Evolutionary conservation across 495 filamentous ascomycete genomes (phyloP), one percentile per base, ranked within the genome.

Genomic region (Friedmanniomyces simplex): DNA sequence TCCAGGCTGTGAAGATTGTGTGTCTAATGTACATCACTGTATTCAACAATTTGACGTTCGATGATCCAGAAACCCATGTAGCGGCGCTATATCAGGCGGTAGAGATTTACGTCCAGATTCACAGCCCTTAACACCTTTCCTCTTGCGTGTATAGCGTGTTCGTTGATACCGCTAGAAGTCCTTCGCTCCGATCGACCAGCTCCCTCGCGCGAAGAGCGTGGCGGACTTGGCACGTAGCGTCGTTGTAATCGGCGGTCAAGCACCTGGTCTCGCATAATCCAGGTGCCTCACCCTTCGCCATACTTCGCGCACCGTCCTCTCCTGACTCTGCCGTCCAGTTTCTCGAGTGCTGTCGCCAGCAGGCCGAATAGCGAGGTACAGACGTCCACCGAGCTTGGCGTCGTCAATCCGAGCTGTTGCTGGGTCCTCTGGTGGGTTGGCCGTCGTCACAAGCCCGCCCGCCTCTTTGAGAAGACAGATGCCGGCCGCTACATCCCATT

Each of bases 281-380:
- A 87, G 67, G 21, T 73, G 68, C 37, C 76, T 69, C 21, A 86
- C 82, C 41, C 83, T 72, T 56, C 73, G 74, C 83, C 84, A 88
- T 22, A 84, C 79, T 65, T 85, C 82, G n/a, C 82, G 73, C 28
- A 84, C 81, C 0, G 81, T 79, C 37, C 82, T 72, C 61, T 86
- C 82, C 59, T 88, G 83, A 12, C 77, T 75, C 65, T 84, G 67
- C 28, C 81, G 73, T 16, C 76, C 83, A 18, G 79, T 79, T 63
- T 86, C 83, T 0, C 67, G 76, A n/a, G 67, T 63, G 0, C 77
- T 78, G 8, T 78, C 73, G 0, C 82, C 83, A 55, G 83, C 82
- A 10, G 82, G 81, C 70, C 82, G 69, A 36, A 85, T 83, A 11
- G 82, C 82, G 43, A 86, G 68, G 71, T 86, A 87, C 30, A 86